These are phyloP conservation scores for Jaapia argillacea DNA, from an alignment of 768 basidiomycete species.

Conservation along the genomic window DNA sequence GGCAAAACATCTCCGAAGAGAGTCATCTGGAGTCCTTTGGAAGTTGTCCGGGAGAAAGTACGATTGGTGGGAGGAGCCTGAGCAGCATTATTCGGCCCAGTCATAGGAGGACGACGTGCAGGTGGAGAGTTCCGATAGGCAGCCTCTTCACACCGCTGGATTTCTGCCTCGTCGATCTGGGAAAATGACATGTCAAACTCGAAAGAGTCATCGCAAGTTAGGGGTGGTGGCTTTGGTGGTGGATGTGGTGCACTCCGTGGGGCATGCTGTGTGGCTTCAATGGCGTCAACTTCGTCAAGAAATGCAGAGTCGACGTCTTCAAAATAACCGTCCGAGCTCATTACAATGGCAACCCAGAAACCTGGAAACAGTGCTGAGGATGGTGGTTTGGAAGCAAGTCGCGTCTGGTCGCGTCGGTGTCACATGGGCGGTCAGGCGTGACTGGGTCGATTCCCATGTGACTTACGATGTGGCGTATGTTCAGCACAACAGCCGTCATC, in stretches of 20 bases:
- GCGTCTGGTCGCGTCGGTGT: too few relatives aligned
- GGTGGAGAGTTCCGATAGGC: slow-evolving; percentile 35
- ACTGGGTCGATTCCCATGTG: too few relatives aligned
- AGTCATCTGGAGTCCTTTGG: slow-evolving; percentile 59
- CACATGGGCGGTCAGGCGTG: too few relatives aligned
- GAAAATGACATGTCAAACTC: slow-evolving; percentile 29
- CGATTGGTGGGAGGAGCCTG: slow-evolving; percentile 17
- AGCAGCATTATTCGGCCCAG: too few relatives aligned
- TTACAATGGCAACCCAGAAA: slow-evolving; percentile 13
- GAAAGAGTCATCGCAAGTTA: slow-evolving; percentile 34
- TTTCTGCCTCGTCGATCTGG: slow-evolving; percentile 45
- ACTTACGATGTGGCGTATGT: too few relatives aligned
- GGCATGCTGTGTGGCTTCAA: slow-evolving; percentile 48
- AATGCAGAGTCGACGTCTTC: slow-evolving; percentile 50
- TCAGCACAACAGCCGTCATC: too few relatives aligned
- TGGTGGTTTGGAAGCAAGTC: not conserved
- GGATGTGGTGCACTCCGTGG: slow-evolving; percentile 8
- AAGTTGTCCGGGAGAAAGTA: slow-evolving; percentile 24
- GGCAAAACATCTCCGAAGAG: slow-evolving; percentile 52
- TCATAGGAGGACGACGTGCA: slow-evolving; percentile 26
- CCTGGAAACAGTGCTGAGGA: not conserved
- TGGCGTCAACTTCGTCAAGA: slow-evolving; percentile 53
- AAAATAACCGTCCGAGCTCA: slow-evolving; percentile 77
- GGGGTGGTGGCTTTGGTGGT: slow-evolving; percentile 9
- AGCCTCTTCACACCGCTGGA: slow-evolving; percentile 43